Conservation (phyloP, 1,284 basidiomycete genomes). For the Lentinula novae-zelandiae region DNA sequence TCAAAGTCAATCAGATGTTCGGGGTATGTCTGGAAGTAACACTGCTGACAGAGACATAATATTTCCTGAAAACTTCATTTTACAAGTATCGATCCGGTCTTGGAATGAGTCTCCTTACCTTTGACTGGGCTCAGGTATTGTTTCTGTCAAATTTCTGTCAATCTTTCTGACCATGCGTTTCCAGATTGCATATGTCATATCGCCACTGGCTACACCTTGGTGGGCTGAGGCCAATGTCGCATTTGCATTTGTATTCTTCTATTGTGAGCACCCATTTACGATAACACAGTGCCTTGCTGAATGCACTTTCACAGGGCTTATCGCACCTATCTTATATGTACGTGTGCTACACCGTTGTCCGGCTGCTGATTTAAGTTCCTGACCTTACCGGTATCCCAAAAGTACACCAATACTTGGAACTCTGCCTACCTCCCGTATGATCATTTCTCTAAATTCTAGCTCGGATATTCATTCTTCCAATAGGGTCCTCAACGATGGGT, state of each 20-base stretch:
- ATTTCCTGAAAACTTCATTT: slow-evolving; percentile 51
- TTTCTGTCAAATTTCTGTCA: slow-evolving; percentile 5
- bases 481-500: slow-evolving; percentile 36
- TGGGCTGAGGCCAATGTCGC: slow-evolving; percentile 82
- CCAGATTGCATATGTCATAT: slow-evolving; percentile 52
- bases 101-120: slow-evolving; percentile 73
- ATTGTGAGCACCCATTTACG: slow-evolving; percentile 36
- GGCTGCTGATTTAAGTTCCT: not conserved
- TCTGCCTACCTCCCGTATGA: slow-evolving; percentile 36
- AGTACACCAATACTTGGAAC: slow-evolving; percentile 43
- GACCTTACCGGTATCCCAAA: not conserved
- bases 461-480: not conserved
- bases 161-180: not conserved
- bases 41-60: slow-evolving; percentile 28
- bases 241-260: slow-evolving; percentile 75
- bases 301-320: slow-evolving; percentile 30
- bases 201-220: slow-evolving; percentile 63
- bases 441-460: too few relatives aligned
- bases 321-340: slow-evolving; percentile 47
- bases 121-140: slow-evolving; percentile 69
- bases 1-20: slow-evolving; percentile 13
- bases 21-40: not conserved
- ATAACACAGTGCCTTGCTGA: not conserved
- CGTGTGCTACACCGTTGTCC: not conserved
- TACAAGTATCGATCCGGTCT: slow-evolving; percentile 59